A percentile compares a stretch with the other conserved stretches of the same genome.
Evolutionary conservation across 495 filamentous ascomycete species (phyloP).

Genomic region (Zalerion maritima): DNA sequence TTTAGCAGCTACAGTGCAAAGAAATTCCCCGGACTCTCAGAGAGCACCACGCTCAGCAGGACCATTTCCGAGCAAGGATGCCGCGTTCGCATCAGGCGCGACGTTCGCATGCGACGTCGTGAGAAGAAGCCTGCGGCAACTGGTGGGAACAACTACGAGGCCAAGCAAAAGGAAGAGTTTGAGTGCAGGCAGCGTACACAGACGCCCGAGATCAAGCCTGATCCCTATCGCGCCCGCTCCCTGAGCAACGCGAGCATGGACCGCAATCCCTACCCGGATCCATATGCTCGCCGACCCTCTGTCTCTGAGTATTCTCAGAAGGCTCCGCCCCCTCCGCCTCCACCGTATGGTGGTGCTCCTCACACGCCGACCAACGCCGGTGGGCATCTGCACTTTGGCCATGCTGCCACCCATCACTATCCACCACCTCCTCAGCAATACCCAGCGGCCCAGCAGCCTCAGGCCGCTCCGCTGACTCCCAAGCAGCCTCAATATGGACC

Average conservation of each 20-base stretch:
- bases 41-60: constrained; percentile 78
- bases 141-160: constrained; percentile 49
- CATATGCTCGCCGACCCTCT: constrained; percentile 37
- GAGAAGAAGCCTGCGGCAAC: constrained; percentile 51
- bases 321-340: constrained; percentile 24
- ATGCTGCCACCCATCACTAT: constrained; percentile 15
- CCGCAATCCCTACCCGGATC: constrained; percentile 28
- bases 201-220: constrained; percentile 46
- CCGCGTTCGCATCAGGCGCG: constrained; percentile 87
- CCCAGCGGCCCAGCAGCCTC: constrained; percentile 30
- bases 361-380: constrained; percentile 18
- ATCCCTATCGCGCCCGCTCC: constrained; percentile 53
- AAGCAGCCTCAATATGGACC: no score
- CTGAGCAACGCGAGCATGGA: constrained; percentile 58
- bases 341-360: constrained; percentile 24
- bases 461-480: no score
- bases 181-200: constrained; percentile 41
- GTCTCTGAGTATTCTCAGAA: constrained; percentile 38
- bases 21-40: constrained; percentile 91
- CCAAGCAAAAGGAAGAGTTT: constrained; percentile 50
- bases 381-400: constrained; percentile 22
- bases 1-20: constrained; percentile 94
- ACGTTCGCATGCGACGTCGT: constrained; percentile 90
- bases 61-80: constrained; percentile 94
- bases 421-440: constrained; percentile 23